Base-by-base conservation (phyloP, 257 asterid genomes). In the Voacanga thouarsii region DNA sequence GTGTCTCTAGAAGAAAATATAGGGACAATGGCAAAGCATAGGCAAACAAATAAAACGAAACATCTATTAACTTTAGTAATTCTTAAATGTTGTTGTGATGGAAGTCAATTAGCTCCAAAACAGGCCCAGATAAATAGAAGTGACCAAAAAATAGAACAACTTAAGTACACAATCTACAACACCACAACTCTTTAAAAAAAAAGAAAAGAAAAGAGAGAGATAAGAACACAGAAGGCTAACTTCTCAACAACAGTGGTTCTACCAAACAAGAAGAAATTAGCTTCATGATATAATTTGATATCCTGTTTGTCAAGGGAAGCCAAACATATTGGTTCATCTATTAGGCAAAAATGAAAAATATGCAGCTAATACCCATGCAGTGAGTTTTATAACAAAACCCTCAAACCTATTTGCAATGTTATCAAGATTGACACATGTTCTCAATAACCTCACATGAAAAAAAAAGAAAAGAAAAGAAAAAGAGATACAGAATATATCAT, bases 401-500 rank as follows among this genome's bases (percentile, higher is more conserved):
- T 39, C 37, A 45, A 30, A 63, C 12, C 16, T 26, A 21, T 45
- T 24, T 1, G 5, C 50, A 66, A 11, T 64, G 14, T 50, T 44
- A 51, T 45, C 70, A 64, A 41, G 74, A 75, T 19, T 16, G 55
- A 66, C 74, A 43, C 1, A 65, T 60, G 1, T 75, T 10, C 75
- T 47, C 30, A 51, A 21, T 50, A 30, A 69, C 9, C 49, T 75
- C 65, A n/a, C n/a, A n/a, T n/a, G n/a, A 28, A 28, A 12, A n/a
- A 47, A n/a, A 44, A n/a, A n/a, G n/a, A n/a, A n/a, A n/a, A n/a
- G n/a, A n/a, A n/a, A n/a, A n/a, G n/a, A 59, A 51, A 72, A 59
- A 41, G 72, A 67, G 71, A 64, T 67, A 70, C 55, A 65, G 63
- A n/a, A 39, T 91, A 55, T 90, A 94, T 97, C 96, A 76, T 93